Conservation (phyloP, 2,329 filamentous ascomycete genomes). For the Penicillium hordei region DNA sequence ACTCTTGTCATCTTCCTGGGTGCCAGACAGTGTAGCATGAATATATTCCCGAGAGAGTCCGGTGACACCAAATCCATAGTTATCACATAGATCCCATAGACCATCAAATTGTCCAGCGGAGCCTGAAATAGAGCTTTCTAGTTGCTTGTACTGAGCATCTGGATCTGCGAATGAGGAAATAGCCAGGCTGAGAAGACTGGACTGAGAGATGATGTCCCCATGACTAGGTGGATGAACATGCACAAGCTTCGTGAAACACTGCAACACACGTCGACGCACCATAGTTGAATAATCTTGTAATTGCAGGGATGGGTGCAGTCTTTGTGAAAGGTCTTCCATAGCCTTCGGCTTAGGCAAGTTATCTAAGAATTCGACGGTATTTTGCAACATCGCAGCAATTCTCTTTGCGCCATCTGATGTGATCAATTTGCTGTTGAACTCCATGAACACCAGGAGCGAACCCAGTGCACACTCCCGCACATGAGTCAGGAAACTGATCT, state of each 20-base stretch:
- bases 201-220: constrained; percentile 82
- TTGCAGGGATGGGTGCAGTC: constrained; percentile 80
- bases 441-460: constrained; percentile 85
- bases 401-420: constrained; percentile 93
- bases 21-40: constrained; percentile 67
- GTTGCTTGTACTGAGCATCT: constrained; percentile 69
- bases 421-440: constrained; percentile 87
- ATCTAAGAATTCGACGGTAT: constrained; percentile 85
- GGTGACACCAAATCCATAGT: constrained; percentile 90
- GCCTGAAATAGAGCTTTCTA: constrained; percentile 88
- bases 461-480: constrained; percentile 92
- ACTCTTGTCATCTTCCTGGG: constrained; percentile 62
- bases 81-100: constrained; percentile 93
- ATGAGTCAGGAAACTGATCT: constrained; percentile 89
- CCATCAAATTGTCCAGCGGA: constrained; percentile 87
- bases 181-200: constrained; percentile 84
- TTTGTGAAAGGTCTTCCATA: constrained; percentile 80
- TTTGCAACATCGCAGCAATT: constrained; percentile 91
- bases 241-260: constrained; percentile 91
- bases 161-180: constrained; percentile 92
- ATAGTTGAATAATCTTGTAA: constrained; percentile 88
- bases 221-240: constrained; percentile 82
- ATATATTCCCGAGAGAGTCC: constrained; percentile 78
- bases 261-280: constrained; percentile 87
- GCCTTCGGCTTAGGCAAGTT: constrained; percentile 79